Evolutionary conservation across 306 rosid species (phyloP), one percentile per base, ranked within the genome.

Genomic region (Trichosanthes truncata): DNA sequence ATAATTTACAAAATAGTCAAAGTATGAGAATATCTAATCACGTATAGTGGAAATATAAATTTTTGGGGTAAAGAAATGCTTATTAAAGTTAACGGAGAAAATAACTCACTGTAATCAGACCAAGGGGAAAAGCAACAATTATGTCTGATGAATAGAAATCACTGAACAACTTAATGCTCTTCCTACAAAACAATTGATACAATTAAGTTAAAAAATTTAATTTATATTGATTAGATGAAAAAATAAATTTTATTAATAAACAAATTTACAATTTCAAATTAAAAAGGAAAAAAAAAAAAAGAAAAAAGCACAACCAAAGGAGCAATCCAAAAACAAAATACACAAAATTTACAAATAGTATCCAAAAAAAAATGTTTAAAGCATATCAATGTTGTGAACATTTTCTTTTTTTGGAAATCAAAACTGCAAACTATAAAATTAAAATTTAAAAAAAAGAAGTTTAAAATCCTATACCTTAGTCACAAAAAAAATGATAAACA

Each of bases 141-240:
- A 94, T 83, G 82, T 94, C 97, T 1, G 98, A 92, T 75, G 97
- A 86, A 89, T 91, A 90, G 84, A 92, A 94, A 84, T 91, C 97
- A 83, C 97, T 87, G 84, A 86, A 94, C 85, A 94, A 85, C 89
- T 88, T 94, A 73, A 91, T 87, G 62, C 90, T 83, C 88, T 89
- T 92, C 91, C 98, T 92, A 87, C 75, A 56, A 80, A 74, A 46
- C 40, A 78, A 79, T 9, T 29, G 69, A 60, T 52, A 55, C 74
- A 81, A 72, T 25, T 41, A 73, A 52, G 48, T 20, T 9, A 23
- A 43, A 72, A 53, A 76, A 46, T n/a, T 56, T 15, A 63, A 15
- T 14, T 63, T 36, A 33, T 15, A 15, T 63, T 15, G 41, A 63
- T 17, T 15, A 38, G 23, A 63, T 31, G 40, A 38, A 35, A 15